Evolutionary conservation across 495 filamentous ascomycete genomes (phyloP).

Genomic region (Filosporella fistucella): DNA sequence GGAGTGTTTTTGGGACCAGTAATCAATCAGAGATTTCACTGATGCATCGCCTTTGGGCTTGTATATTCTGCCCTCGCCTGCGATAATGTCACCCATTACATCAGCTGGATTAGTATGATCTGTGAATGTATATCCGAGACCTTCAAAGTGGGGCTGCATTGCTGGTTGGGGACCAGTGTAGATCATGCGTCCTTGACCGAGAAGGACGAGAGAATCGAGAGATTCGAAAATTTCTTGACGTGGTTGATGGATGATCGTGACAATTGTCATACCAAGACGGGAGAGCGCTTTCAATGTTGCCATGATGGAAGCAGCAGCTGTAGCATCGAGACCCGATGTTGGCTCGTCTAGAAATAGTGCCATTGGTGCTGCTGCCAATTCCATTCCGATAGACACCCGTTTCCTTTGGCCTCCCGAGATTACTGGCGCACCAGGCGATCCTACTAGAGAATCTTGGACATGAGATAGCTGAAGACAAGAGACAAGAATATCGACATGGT

Average conservation of each 20-base stretch:
- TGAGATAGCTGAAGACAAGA: slow-evolving; percentile 69
- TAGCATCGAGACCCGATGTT: slow-evolving; percentile 79
- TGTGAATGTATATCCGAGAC: slow-evolving; percentile 55
- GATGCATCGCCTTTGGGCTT: slow-evolving; percentile 38
- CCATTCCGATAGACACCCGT: slow-evolving; percentile 84
- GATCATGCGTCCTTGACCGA: slow-evolving; percentile 62
- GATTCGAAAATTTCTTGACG: slow-evolving; percentile 79
- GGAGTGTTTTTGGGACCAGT: slow-evolving; percentile 29
- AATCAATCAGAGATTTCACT: slow-evolving; percentile 34
- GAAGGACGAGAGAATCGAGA: slow-evolving; percentile 62
- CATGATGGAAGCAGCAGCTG: slow-evolving; percentile 81
- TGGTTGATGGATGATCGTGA: slow-evolving; percentile 90
- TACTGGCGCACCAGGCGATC: slow-evolving; percentile 62
- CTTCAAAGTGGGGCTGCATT: slow-evolving; percentile 59
- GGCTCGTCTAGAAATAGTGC: slow-evolving; percentile 91
- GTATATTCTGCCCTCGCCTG: slow-evolving; percentile 51
- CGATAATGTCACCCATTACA: slow-evolving; percentile 69
- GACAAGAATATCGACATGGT: slow-evolving; percentile 62
- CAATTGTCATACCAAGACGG: slow-evolving; percentile 76
- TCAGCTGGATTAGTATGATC: slow-evolving; percentile 66
- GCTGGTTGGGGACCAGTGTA: slow-evolving; percentile 54
- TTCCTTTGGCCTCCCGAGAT: slow-evolving; percentile 85
- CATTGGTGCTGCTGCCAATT: slow-evolving; percentile 79
- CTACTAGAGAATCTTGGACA: slow-evolving; percentile 66
- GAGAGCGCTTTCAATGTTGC: slow-evolving; percentile 82